These are phyloP conservation scores for Cytospora paraplurivora DNA, from an alignment of 2,329 filamentous ascomycete genomes.

Conservation along the genomic window DNA sequence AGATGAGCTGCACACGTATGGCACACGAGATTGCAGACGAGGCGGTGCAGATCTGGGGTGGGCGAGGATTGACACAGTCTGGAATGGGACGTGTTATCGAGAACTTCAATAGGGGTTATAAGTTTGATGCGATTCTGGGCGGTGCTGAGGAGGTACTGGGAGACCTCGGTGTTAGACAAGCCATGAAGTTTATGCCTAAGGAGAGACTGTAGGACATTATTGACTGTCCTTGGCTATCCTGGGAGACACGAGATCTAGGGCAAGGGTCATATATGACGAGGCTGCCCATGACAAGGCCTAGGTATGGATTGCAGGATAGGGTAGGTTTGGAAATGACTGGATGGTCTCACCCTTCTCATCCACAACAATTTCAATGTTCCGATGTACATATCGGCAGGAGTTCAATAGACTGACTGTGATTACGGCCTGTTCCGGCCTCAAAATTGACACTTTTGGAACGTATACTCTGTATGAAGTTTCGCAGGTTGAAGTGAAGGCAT, in stretches of 20 bases:
- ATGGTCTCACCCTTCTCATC: too few species aligned
- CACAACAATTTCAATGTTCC: too few species aligned
- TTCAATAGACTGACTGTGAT: too few species aligned
- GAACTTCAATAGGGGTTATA: slow-evolving; percentile 82
- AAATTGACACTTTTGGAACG: too few species aligned
- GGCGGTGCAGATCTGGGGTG: slow-evolving; percentile 83
- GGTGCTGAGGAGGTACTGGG: slow-evolving; percentile 82
- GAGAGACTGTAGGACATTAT: slow-evolving; percentile 65
- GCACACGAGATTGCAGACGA: slow-evolving; percentile 85
- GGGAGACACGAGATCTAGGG: too few species aligned
- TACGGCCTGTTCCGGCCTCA: too few species aligned
- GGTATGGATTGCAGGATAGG: too few species aligned
- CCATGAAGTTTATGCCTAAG: slow-evolving; percentile 83
- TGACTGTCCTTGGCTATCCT: neutral
- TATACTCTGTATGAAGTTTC: neutral
- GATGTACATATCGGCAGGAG: too few species aligned
- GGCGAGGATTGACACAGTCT: slow-evolving; percentile 74
- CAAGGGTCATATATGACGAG: too few species aligned
- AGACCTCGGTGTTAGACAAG: slow-evolving; percentile 81
- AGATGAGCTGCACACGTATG: slow-evolving; percentile 74
- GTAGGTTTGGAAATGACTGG: too few species aligned
- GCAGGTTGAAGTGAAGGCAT: neutral
- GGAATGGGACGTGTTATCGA: slow-evolving; percentile 84
- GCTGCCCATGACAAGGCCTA: too few species aligned
- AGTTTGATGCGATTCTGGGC: slow-evolving; percentile 77